phyloP scores from a whole-genome alignment of 2,329 filamentous ascomycete genomes.

The Nigrospora sphaerica region DNA sequence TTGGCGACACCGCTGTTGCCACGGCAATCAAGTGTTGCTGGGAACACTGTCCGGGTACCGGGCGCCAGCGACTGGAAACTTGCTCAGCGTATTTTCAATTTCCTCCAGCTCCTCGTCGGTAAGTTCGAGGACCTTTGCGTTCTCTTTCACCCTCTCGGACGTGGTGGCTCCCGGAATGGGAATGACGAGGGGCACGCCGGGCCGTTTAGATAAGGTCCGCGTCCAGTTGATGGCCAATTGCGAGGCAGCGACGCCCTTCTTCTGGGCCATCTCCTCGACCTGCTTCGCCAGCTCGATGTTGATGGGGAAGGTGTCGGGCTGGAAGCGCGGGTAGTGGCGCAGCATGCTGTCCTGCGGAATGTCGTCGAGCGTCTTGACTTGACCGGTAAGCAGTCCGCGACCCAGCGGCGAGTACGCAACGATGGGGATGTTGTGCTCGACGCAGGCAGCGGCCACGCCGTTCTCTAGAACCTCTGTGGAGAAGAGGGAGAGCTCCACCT shows the following conservation, averaged over 20 bases:
- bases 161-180: conserved; percentile 61
- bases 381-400: conserved; percentile 46
- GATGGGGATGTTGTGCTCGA: conserved; percentile 59
- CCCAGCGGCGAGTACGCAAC: conserved; percentile 69
- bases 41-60: conserved; percentile 35
- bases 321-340: conserved; percentile 48
- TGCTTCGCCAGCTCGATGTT: conserved; percentile 57
- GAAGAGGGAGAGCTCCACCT: conserved; percentile 30
- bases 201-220: conserved; percentile 36
- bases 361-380: conserved; percentile 44
- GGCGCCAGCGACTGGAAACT: conserved; percentile 38
- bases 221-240: conserved; percentile 65
- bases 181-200: conserved; percentile 51
- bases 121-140: conserved; percentile 42
- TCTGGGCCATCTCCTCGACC: conserved; percentile 49
- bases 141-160: conserved; percentile 51
- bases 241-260: conserved; percentile 52
- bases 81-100: conserved; percentile 41
- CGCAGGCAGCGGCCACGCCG: conserved; percentile 37
- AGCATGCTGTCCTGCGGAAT: conserved; percentile 44
- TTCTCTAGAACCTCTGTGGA: conserved; percentile 17
- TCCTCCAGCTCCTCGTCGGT: conserved; percentile 41
- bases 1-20: too few relatives aligned
- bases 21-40: conserved; percentile 5
- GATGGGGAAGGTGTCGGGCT: conserved; percentile 52